A percentile compares a stretch with the other conserved stretches of the same genome.
Conservation (phyloP, 345 rosid species). For the Arabidopsis thaliana region TAIR10.1 NC_003075.7:2350501-2351000, state of each 20-base stretch:
- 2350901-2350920: conserved; percentile 93
- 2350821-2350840: conserved; percentile 73
- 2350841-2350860: conserved; percentile 70
- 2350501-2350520: conserved; percentile 6
- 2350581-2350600: conserved; percentile 14
- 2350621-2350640: conserved; percentile 35
- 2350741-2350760: conserved; percentile 9
- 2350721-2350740: background rate
- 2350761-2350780: conserved; percentile 75
- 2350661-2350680: conserved; percentile 32
- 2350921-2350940: conserved; percentile 93
- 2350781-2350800: conserved; percentile 93
- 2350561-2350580: conserved; percentile 21
- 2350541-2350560: conserved; percentile 29
- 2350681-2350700: conserved; percentile 18
- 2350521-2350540: conserved; percentile 30
- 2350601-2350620: conserved; percentile 40
- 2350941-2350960: conserved; percentile 90
- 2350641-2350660: conserved; percentile 28
- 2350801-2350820: conserved; percentile 98
- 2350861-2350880: conserved; percentile 87
- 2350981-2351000: conserved; percentile 98
- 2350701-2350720: background rate
- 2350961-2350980: conserved; percentile 87
- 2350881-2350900: conserved; percentile 95